phyloP scores from a whole-genome alignment of 169 alveolate genomes.

The Plasmodium relictum region DNA sequence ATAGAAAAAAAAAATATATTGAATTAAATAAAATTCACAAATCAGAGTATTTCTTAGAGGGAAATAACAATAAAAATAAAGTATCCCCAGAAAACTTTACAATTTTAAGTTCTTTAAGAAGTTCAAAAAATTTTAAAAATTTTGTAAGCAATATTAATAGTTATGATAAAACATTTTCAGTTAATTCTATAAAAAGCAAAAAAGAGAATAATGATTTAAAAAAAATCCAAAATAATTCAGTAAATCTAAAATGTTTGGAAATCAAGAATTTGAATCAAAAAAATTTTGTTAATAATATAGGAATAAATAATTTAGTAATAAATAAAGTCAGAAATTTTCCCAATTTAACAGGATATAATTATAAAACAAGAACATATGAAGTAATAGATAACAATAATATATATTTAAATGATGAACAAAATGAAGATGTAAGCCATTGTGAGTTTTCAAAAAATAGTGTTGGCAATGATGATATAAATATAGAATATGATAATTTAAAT shows the following conservation, averaged over 20 bases:
- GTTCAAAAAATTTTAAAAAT: too few species aligned
- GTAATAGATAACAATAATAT: not conserved
- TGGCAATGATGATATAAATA: not conserved
- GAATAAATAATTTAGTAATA: conserved; percentile 71
- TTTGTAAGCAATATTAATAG: not conserved
- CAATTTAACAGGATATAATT: conserved; percentile 20
- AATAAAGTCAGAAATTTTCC: conserved; percentile 38
- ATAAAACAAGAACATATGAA: not conserved
- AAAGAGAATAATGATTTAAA: conserved; percentile 1
- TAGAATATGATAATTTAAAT: not conserved
- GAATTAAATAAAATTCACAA: conserved; percentile 10
- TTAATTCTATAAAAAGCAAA: not conserved
- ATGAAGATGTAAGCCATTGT: not conserved
- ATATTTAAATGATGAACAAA: not conserved
- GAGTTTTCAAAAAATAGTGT: not conserved
- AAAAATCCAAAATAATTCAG: not conserved
- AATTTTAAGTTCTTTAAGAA: not conserved
- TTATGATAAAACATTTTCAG: not conserved
- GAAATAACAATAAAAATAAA: not conserved
- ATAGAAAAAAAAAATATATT: not conserved
- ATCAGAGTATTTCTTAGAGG: conserved; percentile 8
- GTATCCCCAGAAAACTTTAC: not conserved
- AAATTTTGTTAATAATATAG: conserved; percentile 43
- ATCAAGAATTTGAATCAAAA: conserved; percentile 1
- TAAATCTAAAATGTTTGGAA: not conserved